Evolutionary conservation across 805 yeast species (phyloP).

Genomic region (Teunomyces panamensis): DNA sequence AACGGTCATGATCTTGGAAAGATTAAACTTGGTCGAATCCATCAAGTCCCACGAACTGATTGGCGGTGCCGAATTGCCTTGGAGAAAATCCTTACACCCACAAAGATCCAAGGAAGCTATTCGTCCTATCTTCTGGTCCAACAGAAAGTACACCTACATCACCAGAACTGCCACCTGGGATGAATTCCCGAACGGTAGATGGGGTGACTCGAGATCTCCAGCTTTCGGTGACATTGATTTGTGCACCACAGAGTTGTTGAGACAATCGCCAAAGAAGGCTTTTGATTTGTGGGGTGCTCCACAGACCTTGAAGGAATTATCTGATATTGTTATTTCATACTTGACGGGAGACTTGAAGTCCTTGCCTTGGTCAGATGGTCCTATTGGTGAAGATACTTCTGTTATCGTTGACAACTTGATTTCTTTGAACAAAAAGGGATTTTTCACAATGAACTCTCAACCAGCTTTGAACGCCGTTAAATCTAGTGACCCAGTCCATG

Average conservation of each 20-base stretch:
- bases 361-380: conserved; percentile 95
- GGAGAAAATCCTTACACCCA: conserved; percentile 88
- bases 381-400: conserved; percentile 72
- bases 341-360: conserved; percentile 67
- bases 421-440: conserved; percentile 61
- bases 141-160: conserved; percentile 85
- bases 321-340: conserved; percentile 63
- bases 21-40: conserved; percentile 54
- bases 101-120: conserved; percentile 76
- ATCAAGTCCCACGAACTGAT: conserved; percentile 37
- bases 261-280: conserved; percentile 80
- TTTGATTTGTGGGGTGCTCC: conserved; percentile 90
- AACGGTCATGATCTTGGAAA: conserved; percentile 82
- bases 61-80: conserved; percentile 57
- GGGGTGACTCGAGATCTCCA: conserved; percentile 98
- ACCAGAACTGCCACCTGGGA: conserved; percentile 93
- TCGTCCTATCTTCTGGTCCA: conserved; percentile 95
- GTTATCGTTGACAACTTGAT: conserved; percentile 58
- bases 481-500: conserved; percentile 69
- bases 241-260: conserved; percentile 72
- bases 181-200: conserved; percentile 97
- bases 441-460: conserved; percentile 87
- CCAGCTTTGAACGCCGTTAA: conserved; percentile 82
- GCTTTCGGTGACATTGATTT: conserved; percentile 91
- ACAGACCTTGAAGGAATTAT: conserved; percentile 52